Evolutionary conservation across 371 early-diverging fungal species (phyloP).

Genomic region (Synchytrium microbalum): DNA sequence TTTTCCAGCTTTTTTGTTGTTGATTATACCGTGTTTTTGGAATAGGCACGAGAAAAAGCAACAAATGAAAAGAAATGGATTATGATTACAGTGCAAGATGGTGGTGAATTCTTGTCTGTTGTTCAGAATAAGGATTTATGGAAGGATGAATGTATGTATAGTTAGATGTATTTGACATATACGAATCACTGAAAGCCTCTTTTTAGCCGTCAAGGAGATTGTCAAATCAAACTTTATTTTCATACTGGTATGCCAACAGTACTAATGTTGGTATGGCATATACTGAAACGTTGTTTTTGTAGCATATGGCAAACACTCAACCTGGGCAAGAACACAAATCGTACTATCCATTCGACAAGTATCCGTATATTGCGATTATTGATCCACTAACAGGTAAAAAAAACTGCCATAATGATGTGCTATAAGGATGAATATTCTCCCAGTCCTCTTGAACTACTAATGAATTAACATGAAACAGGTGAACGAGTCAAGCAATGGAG

Average conservation of each 20-base stretch:
- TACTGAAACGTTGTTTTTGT: slow-evolving; percentile 6
- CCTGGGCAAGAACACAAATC: slow-evolving; percentile 66
- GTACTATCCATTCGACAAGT: slow-evolving; percentile 60
- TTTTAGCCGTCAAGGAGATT: slow-evolving; percentile 58
- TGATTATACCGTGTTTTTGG: too few species aligned
- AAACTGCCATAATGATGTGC: slow-evolving; percentile 5
- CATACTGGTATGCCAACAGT: slow-evolving; percentile 52
- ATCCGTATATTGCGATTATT: slow-evolving; percentile 80
- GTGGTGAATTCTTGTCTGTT: slow-evolving; percentile 78
- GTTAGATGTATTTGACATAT: neutral
- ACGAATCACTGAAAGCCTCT: neutral
- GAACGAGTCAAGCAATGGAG: slow-evolving; percentile 66
- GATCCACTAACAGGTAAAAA: slow-evolving; percentile 80
- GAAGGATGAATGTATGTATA: slow-evolving; percentile 47
- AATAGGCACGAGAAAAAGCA: slow-evolving; percentile 64
- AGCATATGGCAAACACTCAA: neutral
- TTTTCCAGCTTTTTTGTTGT: too few species aligned
- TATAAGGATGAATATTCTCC: neutral
- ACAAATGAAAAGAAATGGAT: slow-evolving; percentile 66
- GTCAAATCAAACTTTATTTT: slow-evolving; percentile 76
- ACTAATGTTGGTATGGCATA: too few species aligned
- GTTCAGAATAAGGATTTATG: slow-evolving; percentile 87
- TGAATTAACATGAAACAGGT: slow-evolving; percentile 26
- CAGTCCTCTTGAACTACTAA: too few species aligned
- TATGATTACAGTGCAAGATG: slow-evolving; percentile 79